Evolutionary conservation across 495 filamentous ascomycete genomes (phyloP), one percentile per base, ranked within the genome.

Genomic region (Penicillium pancosmium): DNA sequence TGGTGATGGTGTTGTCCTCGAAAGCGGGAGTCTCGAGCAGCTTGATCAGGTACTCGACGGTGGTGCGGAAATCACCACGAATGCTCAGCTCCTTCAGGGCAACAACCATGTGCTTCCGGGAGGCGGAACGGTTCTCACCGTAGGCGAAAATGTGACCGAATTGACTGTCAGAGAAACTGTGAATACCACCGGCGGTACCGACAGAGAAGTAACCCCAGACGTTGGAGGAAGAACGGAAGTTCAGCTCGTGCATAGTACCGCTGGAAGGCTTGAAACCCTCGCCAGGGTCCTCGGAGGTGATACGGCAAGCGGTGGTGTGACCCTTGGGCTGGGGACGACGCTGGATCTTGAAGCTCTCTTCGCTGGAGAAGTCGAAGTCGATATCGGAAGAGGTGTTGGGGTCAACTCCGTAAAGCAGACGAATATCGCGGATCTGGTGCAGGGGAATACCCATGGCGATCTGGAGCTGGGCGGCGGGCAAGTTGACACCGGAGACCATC

Each of bases 141-240:
- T 97, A 99, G 60, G 94, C 94, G 74, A 99, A 99, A 67, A 99
- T 98, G 75, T 99, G 94, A 74, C 94, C 94, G 68, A 99, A 99
- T 74, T 99, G 94, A 69, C 90, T 93, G 83, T 99, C 94, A 4
- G 94, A 97, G 82, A 96, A 99, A 71, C 90, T 96, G 86, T 99
- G 94, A 63, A 99, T 99, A 76, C 92, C 91, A 80, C 92, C 92
- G 40, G 91, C 86, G 16, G 92, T 92, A 77, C 94, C 91, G 73
- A 99, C 94, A 34, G 94, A 99, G 86, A 99, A 99, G 77, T 99
- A 99, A 82, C 94, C 94, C 94, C 94, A 99, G 40, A 97, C 94
- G 67, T 99, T 99, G 46, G 94, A 97, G 65, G 93, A 97, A 80
- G 88, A 92, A 58, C 94, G 84, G 87, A 99, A 99, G 81, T 99